phyloP scores from a whole-genome alignment of 306 rosid genomes.

The Sindora glabra region DNA sequence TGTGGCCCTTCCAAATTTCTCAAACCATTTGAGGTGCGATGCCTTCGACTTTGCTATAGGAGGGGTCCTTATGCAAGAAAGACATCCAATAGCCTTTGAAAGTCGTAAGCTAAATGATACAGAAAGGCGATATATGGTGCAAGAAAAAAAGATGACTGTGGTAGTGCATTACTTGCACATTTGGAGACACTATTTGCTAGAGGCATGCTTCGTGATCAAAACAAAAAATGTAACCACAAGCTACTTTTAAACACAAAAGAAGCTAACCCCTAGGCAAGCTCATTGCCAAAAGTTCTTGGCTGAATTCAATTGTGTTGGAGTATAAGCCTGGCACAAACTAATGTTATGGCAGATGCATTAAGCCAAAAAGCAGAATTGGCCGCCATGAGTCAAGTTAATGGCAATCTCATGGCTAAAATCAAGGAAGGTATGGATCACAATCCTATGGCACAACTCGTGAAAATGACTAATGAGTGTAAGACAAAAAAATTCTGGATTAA shows the following conservation, averaged over 20 bases:
- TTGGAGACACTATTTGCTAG: not conserved
- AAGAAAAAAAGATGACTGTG: not conserved
- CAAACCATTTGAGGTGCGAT: not conserved
- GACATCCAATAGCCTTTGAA: not conserved
- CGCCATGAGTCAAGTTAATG: not conserved
- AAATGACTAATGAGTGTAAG: not conserved
- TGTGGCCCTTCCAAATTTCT: not conserved
- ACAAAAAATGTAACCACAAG: not conserved
- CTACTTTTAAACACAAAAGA: not conserved
- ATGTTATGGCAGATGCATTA: not conserved
- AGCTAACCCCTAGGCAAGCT: not conserved
- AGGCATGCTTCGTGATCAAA: not conserved
- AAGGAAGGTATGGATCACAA: not conserved
- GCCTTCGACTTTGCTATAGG: not conserved
- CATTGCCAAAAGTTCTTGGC: not conserved
- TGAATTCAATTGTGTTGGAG: not conserved
- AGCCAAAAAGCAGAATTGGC: not conserved
- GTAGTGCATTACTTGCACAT: not conserved
- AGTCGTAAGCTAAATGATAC: not conserved
- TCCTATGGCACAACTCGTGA: not conserved
- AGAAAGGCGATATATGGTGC: not conserved
- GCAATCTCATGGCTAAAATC: not conserved
- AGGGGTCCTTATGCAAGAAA: not conserved
- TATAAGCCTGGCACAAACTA: not conserved
- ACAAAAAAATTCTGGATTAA: not conserved